Percentiles rank a stretch among this genome's conserved stretches.
phyloP scores from a whole-genome alignment of 2,329 filamentous ascomycete genomes.

The Colletotrichum tofieldiae region DNA sequence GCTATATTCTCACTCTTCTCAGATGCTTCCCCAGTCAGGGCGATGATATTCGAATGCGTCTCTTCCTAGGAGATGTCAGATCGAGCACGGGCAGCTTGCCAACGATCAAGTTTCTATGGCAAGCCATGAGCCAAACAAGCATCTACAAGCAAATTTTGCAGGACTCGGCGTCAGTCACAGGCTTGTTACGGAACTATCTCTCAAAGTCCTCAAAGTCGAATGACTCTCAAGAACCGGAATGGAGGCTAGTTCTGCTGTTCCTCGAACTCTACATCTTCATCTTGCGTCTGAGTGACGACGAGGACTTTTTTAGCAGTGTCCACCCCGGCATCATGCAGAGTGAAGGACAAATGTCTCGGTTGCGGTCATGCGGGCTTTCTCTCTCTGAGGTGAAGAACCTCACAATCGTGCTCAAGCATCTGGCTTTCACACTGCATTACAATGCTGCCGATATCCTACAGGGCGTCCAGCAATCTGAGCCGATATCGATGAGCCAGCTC shows the following conservation, averaged over 20 bases:
- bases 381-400: conserved; percentile 81
- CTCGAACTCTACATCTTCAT: conserved; percentile 96
- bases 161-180: conserved; percentile 44
- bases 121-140: conserved; percentile 65
- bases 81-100: conserved; percentile 64
- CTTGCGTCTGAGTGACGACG: conserved; percentile 93
- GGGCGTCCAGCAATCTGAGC: conserved; percentile 31
- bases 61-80: conserved; percentile 83
- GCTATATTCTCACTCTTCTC: conserved; percentile 88
- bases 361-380: conserved; percentile 77
- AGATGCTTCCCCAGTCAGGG: conserved; percentile 86
- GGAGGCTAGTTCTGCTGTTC: conserved; percentile 91
- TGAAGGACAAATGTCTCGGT: conserved; percentile 58
- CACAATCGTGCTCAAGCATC: conserved; percentile 88
- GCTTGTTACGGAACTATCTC: conserved; percentile 49
- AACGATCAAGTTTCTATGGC: conserved; percentile 89
- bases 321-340: conserved; percentile 56
- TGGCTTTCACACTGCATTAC: conserved; percentile 92
- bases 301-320: conserved; percentile 86
- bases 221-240: conserved; percentile 74
- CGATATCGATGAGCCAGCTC: conserved; percentile 30
- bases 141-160: conserved; percentile 42
- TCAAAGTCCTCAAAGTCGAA: conserved; percentile 45
- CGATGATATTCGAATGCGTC: conserved; percentile 94
- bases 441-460: conserved; percentile 76